Evolutionary conservation across 1,139 yeast species (phyloP), one percentile per base, ranked within the genome.

Genomic region (Candida pseudocylindracea): DNA sequence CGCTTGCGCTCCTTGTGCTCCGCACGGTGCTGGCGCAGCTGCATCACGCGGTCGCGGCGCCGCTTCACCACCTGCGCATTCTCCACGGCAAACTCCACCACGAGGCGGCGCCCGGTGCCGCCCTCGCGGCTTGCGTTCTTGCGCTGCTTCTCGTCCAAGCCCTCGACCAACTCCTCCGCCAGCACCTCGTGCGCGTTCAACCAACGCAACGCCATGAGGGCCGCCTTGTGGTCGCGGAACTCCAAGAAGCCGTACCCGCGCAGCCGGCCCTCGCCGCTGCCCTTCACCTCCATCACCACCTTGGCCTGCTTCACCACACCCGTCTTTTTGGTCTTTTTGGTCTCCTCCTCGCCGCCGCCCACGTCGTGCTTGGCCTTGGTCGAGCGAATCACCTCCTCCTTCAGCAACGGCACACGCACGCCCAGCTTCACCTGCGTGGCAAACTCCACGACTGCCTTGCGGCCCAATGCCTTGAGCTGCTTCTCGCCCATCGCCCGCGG

Each of bases 221-320:
- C 98, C 38, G 78, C 54, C 51, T 78, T 79, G 51, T 88, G 99
- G 51, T 85, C 93, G 54, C 88, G 71, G 52, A 66, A 83, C 54
- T 91, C 98, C 35, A 88, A 55, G 60, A 88, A 85, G 39, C 99
- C 99, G 45, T 85, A 88, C 38, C 99, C 98, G 58, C 96, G 72
- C 49, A 91, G 74, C 54, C 98, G 68, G 34, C 96, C 98, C 30
- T 76, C 80, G 26, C 92, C 92, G 10, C 91, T 63, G 2, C 83
- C 92, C 49, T 85, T 85, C 32, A 80, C 78, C 54, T 88, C 98
- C 63, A 72, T 76, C 38, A 88, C 78, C 39, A 88, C 75, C 55
- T 88, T 88, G 26, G 95, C 79, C 53, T 88, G 98, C 48, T 71
- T 74, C 7, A 88, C 93, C 31, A 88, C 83, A 55, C 99, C 98